These are phyloP conservation scores for Podila epicladia DNA, from an alignment of 192 early-diverging fungal genomes.

Conservation along the genomic window DNA sequence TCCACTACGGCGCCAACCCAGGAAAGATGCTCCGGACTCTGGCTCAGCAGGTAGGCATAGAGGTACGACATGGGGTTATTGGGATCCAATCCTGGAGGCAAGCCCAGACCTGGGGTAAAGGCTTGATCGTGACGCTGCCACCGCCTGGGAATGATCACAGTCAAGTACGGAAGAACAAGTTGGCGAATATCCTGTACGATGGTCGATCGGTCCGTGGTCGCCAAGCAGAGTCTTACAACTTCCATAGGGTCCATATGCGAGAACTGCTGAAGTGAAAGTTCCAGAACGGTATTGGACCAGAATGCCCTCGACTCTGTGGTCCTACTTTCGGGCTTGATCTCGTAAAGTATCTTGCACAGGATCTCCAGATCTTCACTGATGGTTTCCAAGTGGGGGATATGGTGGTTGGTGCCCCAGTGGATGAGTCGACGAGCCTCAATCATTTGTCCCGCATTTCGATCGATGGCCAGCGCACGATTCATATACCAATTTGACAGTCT, in stretches of 20 bases:
- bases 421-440: slow-evolving; percentile 65
- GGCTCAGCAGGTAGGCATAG: slow-evolving; percentile 57
- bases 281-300: slow-evolving; percentile 25
- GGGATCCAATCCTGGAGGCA: slow-evolving; percentile 32
- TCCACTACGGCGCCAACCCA: slow-evolving; percentile 60
- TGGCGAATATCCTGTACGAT: slow-evolving; percentile 61
- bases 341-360: slow-evolving; percentile 67
- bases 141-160: slow-evolving; percentile 30
- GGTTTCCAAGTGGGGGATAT: slow-evolving; percentile 60
- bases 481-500: slow-evolving; percentile 69
- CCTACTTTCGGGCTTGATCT: slow-evolving; percentile 54
- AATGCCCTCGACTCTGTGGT: slow-evolving; percentile 21
- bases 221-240: slow-evolving; percentile 45
- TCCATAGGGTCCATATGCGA: slow-evolving; percentile 51
- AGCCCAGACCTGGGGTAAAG: slow-evolving; percentile 15
- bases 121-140: slow-evolving; percentile 24
- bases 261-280: slow-evolving; percentile 50
- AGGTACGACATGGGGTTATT: slow-evolving; percentile 45
- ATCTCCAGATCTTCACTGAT: slow-evolving; percentile 67
- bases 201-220: slow-evolving; percentile 43
- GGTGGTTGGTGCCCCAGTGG: slow-evolving; percentile 57
- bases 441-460: slow-evolving; percentile 59
- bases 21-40: slow-evolving; percentile 51
- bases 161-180: slow-evolving; percentile 59
- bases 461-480: slow-evolving; percentile 63